phyloP scores from a whole-genome alignment of 2,329 filamentous ascomycete genomes.

The Colletotrichum lupini region DNA sequence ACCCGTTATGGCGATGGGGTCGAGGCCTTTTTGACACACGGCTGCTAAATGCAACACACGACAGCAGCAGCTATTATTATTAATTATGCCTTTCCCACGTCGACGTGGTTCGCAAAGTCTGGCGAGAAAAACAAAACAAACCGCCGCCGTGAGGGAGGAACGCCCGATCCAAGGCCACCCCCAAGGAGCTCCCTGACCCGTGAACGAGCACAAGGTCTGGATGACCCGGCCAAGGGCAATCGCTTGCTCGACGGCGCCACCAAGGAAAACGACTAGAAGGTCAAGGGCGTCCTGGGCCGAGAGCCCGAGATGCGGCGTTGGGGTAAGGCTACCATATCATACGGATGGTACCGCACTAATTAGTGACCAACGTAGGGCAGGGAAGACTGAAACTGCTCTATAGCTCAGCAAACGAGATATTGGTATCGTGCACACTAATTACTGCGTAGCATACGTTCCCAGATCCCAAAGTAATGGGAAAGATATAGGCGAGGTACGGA shows the following conservation, averaged over 20 bases:
- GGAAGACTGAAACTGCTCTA: background rate
- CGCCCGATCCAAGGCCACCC: background rate
- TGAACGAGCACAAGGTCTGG: background rate
- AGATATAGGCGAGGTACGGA: no score
- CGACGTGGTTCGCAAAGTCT: background rate
- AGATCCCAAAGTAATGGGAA: no score
- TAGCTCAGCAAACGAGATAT: no score
- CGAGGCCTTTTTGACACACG: constrained; percentile 4
- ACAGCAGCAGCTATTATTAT: background rate
- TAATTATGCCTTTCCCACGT: background rate
- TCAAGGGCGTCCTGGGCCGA: constrained; percentile 1
- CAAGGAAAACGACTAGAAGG: constrained; percentile 12
- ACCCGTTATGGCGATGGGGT: background rate
- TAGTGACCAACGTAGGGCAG: background rate
- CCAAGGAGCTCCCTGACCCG: constrained; percentile 1
- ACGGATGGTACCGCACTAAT: background rate
- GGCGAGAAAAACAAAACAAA: constrained; percentile 8
- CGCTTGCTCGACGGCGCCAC: background rate
- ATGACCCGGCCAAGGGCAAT: background rate
- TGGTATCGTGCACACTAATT: no score
- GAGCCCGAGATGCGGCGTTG: background rate
- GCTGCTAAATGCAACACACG: background rate
- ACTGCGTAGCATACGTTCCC: no score
- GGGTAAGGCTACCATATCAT: background rate
- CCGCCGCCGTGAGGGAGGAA: background rate